These are phyloP conservation scores for Flueggea neowawraea DNA, from an alignment of 441 rosid genomes.

Conservation along the genomic window DNA sequence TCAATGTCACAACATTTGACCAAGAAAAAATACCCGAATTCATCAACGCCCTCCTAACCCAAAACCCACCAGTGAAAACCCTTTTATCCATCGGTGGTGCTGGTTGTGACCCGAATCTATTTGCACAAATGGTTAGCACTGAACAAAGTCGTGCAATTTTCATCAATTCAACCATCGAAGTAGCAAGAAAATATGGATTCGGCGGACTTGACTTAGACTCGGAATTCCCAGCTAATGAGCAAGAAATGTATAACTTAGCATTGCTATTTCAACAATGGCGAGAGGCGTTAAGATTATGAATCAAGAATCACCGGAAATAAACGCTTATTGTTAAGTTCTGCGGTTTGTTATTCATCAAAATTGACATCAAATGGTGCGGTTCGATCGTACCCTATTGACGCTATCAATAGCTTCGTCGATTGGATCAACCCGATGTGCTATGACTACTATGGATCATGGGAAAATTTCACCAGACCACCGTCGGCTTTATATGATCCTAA, in stretches of 20 bases:
- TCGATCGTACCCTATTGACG: constrained; percentile 28
- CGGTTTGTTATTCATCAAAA: constrained; percentile 35
- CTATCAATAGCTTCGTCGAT: constrained; percentile 27
- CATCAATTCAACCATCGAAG: constrained; percentile 42
- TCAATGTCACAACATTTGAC: constrained; percentile 26
- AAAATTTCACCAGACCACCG: constrained; percentile 30
- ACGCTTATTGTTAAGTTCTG: constrained; percentile 38
- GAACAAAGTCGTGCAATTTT: too few species aligned
- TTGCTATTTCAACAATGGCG: constrained; percentile 29
- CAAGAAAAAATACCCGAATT: constrained; percentile 24
- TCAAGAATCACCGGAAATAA: constrained; percentile 15
- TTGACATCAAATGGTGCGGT: constrained; percentile 9
- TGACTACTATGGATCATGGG: constrained; percentile 44
- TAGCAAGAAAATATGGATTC: constrained; percentile 35
- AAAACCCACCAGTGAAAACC: constrained; percentile 27
- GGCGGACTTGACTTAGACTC: constrained; percentile 56
- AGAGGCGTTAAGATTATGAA: constrained; percentile 25
- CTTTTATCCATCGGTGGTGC: constrained; percentile 45
- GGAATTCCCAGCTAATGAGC: constrained; percentile 38
- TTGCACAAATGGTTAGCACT: too few species aligned
- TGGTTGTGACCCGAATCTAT: background rate
- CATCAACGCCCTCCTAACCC: constrained; percentile 13
- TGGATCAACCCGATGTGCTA: constrained; percentile 53
- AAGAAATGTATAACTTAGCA: constrained; percentile 39
- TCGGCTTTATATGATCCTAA: constrained; percentile 29